Conservation (phyloP, 2,329 filamentous ascomycete species). For the Colletotrichum costaricense region DNA sequence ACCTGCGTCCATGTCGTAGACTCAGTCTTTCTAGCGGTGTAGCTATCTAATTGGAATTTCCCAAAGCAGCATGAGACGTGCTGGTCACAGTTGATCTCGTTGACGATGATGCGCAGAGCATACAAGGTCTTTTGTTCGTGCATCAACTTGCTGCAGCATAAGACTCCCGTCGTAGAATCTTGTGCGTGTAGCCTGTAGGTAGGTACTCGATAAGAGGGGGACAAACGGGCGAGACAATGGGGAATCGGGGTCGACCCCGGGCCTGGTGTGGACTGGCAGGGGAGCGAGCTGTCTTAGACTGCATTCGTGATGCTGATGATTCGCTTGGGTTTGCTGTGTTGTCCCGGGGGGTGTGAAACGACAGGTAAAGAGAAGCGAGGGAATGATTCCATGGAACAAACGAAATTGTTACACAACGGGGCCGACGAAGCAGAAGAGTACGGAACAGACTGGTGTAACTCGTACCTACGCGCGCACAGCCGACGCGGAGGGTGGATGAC, state of each 20-base stretch:
- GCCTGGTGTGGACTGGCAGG: not conserved
- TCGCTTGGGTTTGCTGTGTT: not conserved
- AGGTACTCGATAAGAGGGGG: not conserved
- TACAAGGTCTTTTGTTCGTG: not conserved
- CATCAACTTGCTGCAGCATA: not conserved
- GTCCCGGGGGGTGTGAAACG: too few relatives aligned
- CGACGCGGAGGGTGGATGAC: not conserved
- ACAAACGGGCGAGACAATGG: not conserved
- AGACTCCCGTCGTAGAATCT: not conserved
- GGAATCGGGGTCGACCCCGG: not conserved
- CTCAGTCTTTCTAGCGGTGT: conserved; percentile 6
- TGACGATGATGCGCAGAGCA: not conserved
- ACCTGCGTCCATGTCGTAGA: not conserved
- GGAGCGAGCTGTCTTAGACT: not conserved
- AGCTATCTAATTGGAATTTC: conserved; percentile 5
- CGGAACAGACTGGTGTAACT: not conserved
- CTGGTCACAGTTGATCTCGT: not conserved
- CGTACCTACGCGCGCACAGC: not conserved
- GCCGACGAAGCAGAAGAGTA: not conserved
- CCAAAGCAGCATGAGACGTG: not conserved
- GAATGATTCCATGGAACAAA: not conserved
- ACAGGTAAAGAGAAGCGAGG: not conserved
- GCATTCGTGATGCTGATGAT: not conserved
- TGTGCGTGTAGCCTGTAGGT: too few relatives aligned
- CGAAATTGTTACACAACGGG: not conserved